Conservation (phyloP, 1,284 basidiomycete genomes). For the Apiotrichum gamsii region DNA sequence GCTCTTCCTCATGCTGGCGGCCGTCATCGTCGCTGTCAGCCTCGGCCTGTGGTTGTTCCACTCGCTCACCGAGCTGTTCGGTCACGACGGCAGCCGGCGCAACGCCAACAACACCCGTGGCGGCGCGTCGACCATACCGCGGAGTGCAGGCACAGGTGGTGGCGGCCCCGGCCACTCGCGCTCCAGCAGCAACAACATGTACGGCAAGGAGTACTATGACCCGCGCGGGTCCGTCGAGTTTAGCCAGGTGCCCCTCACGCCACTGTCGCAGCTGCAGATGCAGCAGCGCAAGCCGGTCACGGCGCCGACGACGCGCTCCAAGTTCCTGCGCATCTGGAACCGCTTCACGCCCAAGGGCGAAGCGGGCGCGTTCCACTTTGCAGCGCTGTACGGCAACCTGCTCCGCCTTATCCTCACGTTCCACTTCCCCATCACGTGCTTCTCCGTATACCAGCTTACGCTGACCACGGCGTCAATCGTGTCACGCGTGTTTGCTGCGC, state of each 20-base stretch:
- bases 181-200: constrained; percentile 6
- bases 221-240: constrained; percentile 5
- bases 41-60: constrained; percentile 67
- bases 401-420: constrained; percentile 83
- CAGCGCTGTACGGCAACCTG: constrained; percentile 64
- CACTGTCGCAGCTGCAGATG: not conserved
- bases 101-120: not conserved
- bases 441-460: constrained; percentile 80
- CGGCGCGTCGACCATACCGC: no score
- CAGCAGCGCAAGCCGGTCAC: not conserved
- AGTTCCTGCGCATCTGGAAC: constrained; percentile 36
- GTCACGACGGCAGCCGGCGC: not conserved
- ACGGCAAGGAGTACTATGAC: constrained; percentile 19
- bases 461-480: constrained; percentile 53
- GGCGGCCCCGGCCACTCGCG: constrained; percentile 2
- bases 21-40: constrained; percentile 63
- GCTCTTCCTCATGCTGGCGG: constrained; percentile 74
- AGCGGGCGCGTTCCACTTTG: constrained; percentile 47
- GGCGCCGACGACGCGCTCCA: constrained; percentile 2
- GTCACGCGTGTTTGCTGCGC: constrained; percentile 42
- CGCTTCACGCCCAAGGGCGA: constrained; percentile 45
- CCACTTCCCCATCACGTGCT: constrained; percentile 87
- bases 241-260: constrained; percentile 6
- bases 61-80: constrained; percentile 33
- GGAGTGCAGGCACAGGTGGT: no score